Conservation (phyloP, 331 rosid species). For the Arachis monticola region DNA sequence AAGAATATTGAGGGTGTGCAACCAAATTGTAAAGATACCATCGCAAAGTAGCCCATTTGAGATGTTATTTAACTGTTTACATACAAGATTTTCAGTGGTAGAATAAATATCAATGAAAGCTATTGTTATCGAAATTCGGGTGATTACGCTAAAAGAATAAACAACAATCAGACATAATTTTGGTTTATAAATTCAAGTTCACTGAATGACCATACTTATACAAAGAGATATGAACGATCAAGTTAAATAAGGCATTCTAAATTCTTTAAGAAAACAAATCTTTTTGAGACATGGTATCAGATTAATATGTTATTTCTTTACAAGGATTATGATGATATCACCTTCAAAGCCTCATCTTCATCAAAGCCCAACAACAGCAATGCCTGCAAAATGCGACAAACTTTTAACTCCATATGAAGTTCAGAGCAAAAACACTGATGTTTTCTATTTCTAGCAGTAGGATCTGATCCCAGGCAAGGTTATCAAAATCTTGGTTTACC, state of each 20-base stretch:
- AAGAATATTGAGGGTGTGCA: background rate
- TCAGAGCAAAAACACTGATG: background rate
- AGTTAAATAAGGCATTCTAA: constrained; percentile 13
- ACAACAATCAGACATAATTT: background rate
- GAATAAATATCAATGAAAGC: background rate
- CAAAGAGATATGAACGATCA: background rate
- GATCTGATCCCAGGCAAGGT: constrained; percentile 17
- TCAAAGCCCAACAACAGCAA: constrained; percentile 81
- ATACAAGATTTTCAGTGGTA: background rate
- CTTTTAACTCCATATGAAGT: background rate
- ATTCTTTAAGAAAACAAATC: too few relatives aligned
- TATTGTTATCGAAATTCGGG: background rate
- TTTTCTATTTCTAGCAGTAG: background rate
- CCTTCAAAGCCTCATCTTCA: constrained; percentile 73
- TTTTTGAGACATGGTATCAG: too few relatives aligned
- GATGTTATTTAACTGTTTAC: constrained; percentile 12
- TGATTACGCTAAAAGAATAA: too few relatives aligned
- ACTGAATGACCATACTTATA: background rate
- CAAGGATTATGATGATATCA: constrained; percentile 22
- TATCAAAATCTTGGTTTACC: background rate
- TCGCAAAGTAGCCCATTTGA: constrained; percentile 5
- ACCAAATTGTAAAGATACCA: constrained; percentile 18
- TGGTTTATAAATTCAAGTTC: constrained; percentile 22
- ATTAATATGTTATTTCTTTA: too few relatives aligned
- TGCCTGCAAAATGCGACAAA: constrained; percentile 61